phyloP scores from a whole-genome alignment of 306 rosid genomes.

The Lupinus albus region DNA sequence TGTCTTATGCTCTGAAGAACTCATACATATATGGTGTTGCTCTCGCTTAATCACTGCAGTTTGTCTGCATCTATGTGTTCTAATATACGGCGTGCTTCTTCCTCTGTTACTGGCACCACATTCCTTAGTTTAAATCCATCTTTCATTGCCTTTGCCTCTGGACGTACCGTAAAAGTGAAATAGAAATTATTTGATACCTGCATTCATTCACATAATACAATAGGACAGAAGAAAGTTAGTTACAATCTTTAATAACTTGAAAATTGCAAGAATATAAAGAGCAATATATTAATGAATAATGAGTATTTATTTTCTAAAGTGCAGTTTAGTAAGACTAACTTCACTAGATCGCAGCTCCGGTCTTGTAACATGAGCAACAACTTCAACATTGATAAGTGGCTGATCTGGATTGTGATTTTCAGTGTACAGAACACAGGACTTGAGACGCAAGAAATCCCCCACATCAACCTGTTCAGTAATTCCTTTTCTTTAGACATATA shows the following conservation, averaged over 20 bases:
- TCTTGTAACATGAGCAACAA: constrained; percentile 93
- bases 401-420: constrained; percentile 72
- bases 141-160: constrained; percentile 70
- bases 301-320: not conserved
- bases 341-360: constrained; percentile 89
- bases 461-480: constrained; percentile 78
- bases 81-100: constrained; percentile 80
- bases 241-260: constrained; percentile 20
- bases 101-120: constrained; percentile 94
- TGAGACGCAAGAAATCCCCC: constrained; percentile 89
- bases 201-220: not conserved
- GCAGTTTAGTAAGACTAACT: constrained; percentile 53
- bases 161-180: constrained; percentile 84
- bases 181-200: constrained; percentile 84
- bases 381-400: constrained; percentile 90
- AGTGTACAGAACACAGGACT: constrained; percentile 83
- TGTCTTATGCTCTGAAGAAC: constrained; percentile 37
- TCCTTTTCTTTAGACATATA: constrained; percentile 6
- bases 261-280: constrained; percentile 9
- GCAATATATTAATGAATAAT: not conserved
- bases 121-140: constrained; percentile 62
- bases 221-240: not conserved
- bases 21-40: constrained; percentile 3
- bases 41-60: constrained; percentile 39
- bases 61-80: constrained; percentile 83